Percentiles rank a stretch among this genome's conserved stretches.
phyloP scores from a whole-genome alignment of 768 basidiomycete genomes.

The Lyophyllum shimeji region DNA sequence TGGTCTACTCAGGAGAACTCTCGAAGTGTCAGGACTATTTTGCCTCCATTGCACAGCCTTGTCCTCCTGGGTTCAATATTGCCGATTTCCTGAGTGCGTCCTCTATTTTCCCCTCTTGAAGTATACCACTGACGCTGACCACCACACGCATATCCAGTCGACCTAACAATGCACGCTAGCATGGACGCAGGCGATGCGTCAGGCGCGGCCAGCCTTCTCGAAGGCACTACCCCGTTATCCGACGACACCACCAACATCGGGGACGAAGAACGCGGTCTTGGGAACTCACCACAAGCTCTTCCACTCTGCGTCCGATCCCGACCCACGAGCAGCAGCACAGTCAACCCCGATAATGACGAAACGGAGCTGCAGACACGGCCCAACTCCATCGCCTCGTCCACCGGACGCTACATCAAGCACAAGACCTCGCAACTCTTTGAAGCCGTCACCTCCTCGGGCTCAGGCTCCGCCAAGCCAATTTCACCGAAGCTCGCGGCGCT shows the following conservation, averaged over 20 bases:
- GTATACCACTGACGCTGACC: not conserved
- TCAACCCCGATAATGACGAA: slow-evolving; percentile 25
- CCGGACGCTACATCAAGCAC: slow-evolving; percentile 56
- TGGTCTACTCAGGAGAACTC: slow-evolving; percentile 83
- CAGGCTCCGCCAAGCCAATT: slow-evolving; percentile 31
- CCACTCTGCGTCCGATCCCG: slow-evolving; percentile 41
- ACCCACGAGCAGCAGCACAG: slow-evolving; percentile 25
- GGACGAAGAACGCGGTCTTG: slow-evolving; percentile 73
- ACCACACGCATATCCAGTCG: slow-evolving; percentile 42
- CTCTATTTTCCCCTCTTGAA: slow-evolving; percentile 1
- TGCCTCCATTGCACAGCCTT: slow-evolving; percentile 71
- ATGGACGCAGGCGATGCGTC: slow-evolving; percentile 35
- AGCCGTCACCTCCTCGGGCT: slow-evolving; percentile 41
- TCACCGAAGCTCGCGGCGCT: slow-evolving; percentile 66
- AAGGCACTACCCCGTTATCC: slow-evolving; percentile 14
- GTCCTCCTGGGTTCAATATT: slow-evolving; percentile 94
- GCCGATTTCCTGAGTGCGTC: slow-evolving; percentile 92
- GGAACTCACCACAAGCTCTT: slow-evolving; percentile 22
- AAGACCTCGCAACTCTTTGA: slow-evolving; percentile 77
- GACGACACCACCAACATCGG: slow-evolving; percentile 44
- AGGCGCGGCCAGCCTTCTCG: slow-evolving; percentile 25
- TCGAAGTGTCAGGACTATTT: slow-evolving; percentile 80
- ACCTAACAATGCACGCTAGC: slow-evolving; percentile 65
- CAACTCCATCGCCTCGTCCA: slow-evolving; percentile 39
- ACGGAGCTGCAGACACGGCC: slow-evolving; percentile 53